A percentile compares a stretch with the other conserved stretches of the same genome.
These are phyloP conservation scores for Ceratocystis cubensis DNA, from an alignment of 2,329 filamentous ascomycete species.

Conservation along the genomic window DNA sequence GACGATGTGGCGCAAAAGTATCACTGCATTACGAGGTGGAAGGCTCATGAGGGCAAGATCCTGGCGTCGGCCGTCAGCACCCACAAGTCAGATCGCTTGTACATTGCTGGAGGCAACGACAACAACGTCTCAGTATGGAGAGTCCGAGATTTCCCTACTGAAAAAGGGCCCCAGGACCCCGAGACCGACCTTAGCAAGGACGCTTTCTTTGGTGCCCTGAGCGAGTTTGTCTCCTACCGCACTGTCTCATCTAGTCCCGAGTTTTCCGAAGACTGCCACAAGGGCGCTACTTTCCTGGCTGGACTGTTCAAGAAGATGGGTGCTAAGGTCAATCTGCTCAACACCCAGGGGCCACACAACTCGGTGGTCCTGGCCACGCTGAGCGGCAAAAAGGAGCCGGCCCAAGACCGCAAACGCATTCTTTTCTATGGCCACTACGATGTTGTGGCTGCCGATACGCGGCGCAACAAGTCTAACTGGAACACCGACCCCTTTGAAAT, in stretches of 20 bases:
- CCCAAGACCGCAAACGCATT: conserved; percentile 64
- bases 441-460: conserved; percentile 79
- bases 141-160: conserved; percentile 38
- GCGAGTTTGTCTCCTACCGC: conserved; percentile 81
- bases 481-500: conserved; percentile 78
- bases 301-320: conserved; percentile 86
- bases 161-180: conserved; percentile 26
- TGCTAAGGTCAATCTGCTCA: conserved; percentile 80
- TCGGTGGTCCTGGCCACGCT: conserved; percentile 91
- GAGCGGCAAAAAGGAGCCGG: conserved; percentile 55
- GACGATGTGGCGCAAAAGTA: conserved; percentile 63
- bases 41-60: conserved; percentile 76
- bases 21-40: conserved; percentile 63
- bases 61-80: conserved; percentile 67
- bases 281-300: conserved; percentile 81
- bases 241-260: conserved; percentile 80
- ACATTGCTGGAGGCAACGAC: conserved; percentile 89
- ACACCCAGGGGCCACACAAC: conserved; percentile 65
- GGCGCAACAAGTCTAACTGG: conserved; percentile 59
- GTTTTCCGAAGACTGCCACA: conserved; percentile 81
- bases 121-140: conserved; percentile 83
- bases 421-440: conserved; percentile 98
- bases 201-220: conserved; percentile 56
- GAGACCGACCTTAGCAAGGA: conserved; percentile 30
- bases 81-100: conserved; percentile 62